A percentile compares a stretch with the other conserved stretches of the same genome.
These are phyloP conservation scores for Penicillium bovifimosum DNA, from an alignment of 495 filamentous ascomycete species.

Conservation along the genomic window DNA sequence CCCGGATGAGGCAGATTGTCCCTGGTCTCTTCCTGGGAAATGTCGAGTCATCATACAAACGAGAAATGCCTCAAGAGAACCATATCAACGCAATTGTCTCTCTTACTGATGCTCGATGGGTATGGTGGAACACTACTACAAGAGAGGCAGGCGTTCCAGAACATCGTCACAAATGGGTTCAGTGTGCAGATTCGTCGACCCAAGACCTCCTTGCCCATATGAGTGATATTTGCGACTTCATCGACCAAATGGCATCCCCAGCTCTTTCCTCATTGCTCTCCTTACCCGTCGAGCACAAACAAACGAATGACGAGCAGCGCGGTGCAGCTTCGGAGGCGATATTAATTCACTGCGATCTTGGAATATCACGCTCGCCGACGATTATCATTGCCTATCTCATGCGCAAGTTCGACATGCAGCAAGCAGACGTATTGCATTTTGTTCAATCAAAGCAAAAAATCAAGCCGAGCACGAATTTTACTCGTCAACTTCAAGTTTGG, in stretches of 20 bases:
- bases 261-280: slow-evolving; percentile 12
- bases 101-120: slow-evolving; percentile 22
- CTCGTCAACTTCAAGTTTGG: slow-evolving; percentile 30
- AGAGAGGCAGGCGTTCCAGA: slow-evolving; percentile 27
- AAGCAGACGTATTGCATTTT: slow-evolving; percentile 12
- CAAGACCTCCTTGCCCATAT: slow-evolving; percentile 32
- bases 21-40: slow-evolving; percentile 35
- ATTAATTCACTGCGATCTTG: slow-evolving; percentile 32
- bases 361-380: slow-evolving; percentile 35
- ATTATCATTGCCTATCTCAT: slow-evolving; percentile 7
- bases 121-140: slow-evolving; percentile 21
- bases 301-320: slow-evolving; percentile 7
- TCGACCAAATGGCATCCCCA: slow-evolving; percentile 28
- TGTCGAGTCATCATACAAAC: slow-evolving; percentile 21
- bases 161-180: slow-evolving; percentile 28
- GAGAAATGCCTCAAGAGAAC: slow-evolving; percentile 25
- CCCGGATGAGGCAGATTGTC: slow-evolving; percentile 29
- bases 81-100: slow-evolving; percentile 34
- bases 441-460: slow-evolving; percentile 21
- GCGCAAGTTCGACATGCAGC: slow-evolving; percentile 8
- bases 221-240: slow-evolving; percentile 36
- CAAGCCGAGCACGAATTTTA: slow-evolving; percentile 22
- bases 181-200: slow-evolving; percentile 30
- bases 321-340: slow-evolving; percentile 17
- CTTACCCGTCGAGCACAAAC: slow-evolving; percentile 13